Percentiles rank a stretch among this genome's conserved stretches.
Evolutionary conservation across 306 rosid species (phyloP).

Genomic region (Citrullus amarus): DNA sequence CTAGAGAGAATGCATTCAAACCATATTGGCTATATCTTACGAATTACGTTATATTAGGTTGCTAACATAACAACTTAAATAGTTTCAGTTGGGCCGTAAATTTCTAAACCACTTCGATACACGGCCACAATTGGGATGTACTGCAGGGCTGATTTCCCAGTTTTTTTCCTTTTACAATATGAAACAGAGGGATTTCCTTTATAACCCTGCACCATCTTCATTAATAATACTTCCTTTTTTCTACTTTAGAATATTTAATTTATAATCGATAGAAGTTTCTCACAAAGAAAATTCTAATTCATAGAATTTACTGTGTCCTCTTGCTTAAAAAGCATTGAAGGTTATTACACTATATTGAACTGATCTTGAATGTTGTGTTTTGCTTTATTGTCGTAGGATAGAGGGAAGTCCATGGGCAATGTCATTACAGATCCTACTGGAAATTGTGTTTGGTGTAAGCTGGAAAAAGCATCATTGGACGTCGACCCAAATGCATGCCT

Average conservation of each 20-base stretch:
- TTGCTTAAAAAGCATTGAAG: background rate
- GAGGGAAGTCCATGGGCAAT: constrained; percentile 29
- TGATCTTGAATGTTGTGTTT: constrained; percentile 9
- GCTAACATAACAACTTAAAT: too few relatives aligned
- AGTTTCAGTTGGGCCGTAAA: too few relatives aligned
- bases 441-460: constrained; percentile 16
- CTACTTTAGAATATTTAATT: background rate
- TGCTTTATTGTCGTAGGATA: constrained; percentile 35
- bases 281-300: too few relatives aligned
- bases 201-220: background rate
- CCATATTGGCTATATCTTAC: too few relatives aligned
- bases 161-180: background rate
- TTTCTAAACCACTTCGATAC: too few relatives aligned
- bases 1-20: too few relatives aligned
- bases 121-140: background rate
- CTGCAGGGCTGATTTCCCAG: background rate
- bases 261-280: background rate
- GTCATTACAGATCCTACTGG: constrained; percentile 10
- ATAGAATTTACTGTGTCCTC: background rate
- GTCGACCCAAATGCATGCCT: constrained; percentile 32
- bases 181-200: background rate
- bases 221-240: background rate
- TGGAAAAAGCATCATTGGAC: constrained; percentile 26
- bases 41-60: too few relatives aligned
- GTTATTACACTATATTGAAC: background rate